Percentiles rank a stretch among this genome's conserved stretches.
phyloP scores from a whole-genome alignment of 441 rosid genomes.

The Corymbia citriodora region DNA sequence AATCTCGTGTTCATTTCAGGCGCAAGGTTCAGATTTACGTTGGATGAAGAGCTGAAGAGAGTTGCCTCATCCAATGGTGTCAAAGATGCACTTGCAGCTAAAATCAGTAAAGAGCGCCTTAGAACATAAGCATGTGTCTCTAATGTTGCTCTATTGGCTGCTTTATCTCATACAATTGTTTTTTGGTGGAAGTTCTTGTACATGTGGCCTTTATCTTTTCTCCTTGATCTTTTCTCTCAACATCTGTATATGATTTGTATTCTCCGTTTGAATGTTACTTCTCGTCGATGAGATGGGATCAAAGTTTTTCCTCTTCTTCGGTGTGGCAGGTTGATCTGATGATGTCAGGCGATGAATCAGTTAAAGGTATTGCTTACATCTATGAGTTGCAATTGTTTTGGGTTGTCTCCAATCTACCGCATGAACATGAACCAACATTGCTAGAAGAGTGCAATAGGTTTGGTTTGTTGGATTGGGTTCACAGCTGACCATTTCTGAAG shows the following conservation, averaged over 20 bases:
- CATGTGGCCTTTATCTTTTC: neutral
- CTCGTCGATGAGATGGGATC: too few species aligned
- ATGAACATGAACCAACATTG: too few species aligned
- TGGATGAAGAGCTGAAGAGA: conserved; percentile 66
- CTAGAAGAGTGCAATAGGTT: too few species aligned
- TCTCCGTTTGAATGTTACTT: too few species aligned
- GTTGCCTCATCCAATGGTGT: conserved; percentile 78
- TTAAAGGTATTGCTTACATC: too few species aligned
- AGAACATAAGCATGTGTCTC: conserved; percentile 67
- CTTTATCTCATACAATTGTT: neutral
- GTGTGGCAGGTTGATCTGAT: too few species aligned
- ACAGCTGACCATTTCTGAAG: too few species aligned
- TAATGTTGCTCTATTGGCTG: neutral
- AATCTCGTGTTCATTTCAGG: neutral
- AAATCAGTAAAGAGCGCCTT: conserved; percentile 85
- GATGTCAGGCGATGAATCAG: too few species aligned
- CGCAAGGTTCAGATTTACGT: conserved; percentile 49
- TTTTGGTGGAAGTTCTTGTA: neutral
- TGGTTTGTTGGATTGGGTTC: too few species aligned
- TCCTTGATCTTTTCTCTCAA: neutral
- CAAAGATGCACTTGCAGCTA: conserved; percentile 73
- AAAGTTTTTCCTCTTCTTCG: too few species aligned
- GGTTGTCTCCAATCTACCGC: too few species aligned
- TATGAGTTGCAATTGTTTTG: too few species aligned
- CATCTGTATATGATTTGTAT: neutral